Conservation (phyloP, 2,329 filamentous ascomycete species). For the Ceratocystis variospora region DNA sequence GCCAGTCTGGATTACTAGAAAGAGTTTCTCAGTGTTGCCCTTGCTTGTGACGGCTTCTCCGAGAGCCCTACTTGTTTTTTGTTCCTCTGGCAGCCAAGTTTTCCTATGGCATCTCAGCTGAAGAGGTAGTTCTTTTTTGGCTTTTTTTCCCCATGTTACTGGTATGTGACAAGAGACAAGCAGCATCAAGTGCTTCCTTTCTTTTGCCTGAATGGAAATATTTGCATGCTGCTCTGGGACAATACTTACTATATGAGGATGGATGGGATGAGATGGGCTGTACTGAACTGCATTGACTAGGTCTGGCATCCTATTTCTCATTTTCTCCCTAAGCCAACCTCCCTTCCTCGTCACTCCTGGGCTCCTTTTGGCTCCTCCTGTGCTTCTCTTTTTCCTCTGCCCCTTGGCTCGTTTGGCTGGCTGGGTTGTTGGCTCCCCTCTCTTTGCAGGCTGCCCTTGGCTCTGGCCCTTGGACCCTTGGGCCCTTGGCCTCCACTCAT, state of each 20-base stretch:
- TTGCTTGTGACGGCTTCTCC: too few species aligned
- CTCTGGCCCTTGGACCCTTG: conserved; percentile 5
- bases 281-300: neutral
- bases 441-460: neutral
- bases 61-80: too few species aligned
- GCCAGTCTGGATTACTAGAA: too few species aligned
- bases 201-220: neutral
- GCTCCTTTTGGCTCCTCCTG: neutral
- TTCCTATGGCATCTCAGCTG: too few species aligned
- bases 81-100: too few species aligned
- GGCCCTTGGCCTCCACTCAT: conserved; percentile 3
- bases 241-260: neutral
- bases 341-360: conserved; percentile 2
- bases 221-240: too few species aligned
- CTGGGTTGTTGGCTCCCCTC: too few species aligned
- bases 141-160: too few species aligned
- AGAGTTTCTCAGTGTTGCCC: too few species aligned
- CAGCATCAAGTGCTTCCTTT: too few species aligned
- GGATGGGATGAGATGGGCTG: neutral
- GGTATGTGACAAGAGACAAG: too few species aligned
- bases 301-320: conserved; percentile 18
- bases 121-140: too few species aligned
- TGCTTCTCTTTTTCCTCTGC: conserved; percentile 3
- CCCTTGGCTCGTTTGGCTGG: conserved; percentile 5
- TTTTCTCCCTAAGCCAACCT: conserved; percentile 19